A percentile compares a stretch with the other conserved stretches of the same genome.
These are phyloP conservation scores for Dalechampia spathulata DNA, from an alignment of 441 rosid genomes.

Conservation along the genomic window DNA sequence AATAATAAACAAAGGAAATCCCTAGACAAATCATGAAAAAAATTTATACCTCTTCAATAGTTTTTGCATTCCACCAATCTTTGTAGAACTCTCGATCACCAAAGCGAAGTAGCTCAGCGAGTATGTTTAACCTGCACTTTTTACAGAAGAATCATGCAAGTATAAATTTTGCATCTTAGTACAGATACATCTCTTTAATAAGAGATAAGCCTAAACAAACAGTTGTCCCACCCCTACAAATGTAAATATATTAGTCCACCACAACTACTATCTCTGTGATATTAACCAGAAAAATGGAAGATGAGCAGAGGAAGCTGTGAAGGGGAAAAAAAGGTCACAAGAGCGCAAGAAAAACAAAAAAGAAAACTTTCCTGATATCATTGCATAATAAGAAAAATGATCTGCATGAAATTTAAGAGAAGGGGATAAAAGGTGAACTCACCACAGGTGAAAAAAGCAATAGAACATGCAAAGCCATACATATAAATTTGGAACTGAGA, in stretches of 20 bases:
- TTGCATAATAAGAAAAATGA: too few relatives aligned
- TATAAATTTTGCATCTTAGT: too few relatives aligned
- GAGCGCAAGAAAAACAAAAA: too few relatives aligned
- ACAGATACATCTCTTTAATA: too few relatives aligned
- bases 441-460: constrained; percentile 98
- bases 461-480: constrained; percentile 99
- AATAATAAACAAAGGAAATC: constrained; percentile 9
- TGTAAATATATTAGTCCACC: too few relatives aligned
- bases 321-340: too few relatives aligned
- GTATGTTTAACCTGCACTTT: constrained; percentile 84
- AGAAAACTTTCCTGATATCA: not conserved
- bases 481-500: constrained; percentile 88
- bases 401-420: not conserved
- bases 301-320: too few relatives aligned
- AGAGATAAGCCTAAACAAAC: too few relatives aligned
- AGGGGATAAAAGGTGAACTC: constrained; percentile 20
- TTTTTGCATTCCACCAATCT: constrained; percentile 99
- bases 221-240: too few relatives aligned
- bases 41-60: constrained; percentile 84
- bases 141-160: constrained; percentile 7
- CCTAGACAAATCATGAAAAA: constrained; percentile 12
- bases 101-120: constrained; percentile 90
- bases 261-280: too few relatives aligned
- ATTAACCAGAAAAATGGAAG: too few relatives aligned
- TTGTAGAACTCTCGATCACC: constrained; percentile 99